Evolutionary conservation across 2,329 filamentous ascomycete species (phyloP).

Genomic region (Plectosphaerella cucumerina): DNA sequence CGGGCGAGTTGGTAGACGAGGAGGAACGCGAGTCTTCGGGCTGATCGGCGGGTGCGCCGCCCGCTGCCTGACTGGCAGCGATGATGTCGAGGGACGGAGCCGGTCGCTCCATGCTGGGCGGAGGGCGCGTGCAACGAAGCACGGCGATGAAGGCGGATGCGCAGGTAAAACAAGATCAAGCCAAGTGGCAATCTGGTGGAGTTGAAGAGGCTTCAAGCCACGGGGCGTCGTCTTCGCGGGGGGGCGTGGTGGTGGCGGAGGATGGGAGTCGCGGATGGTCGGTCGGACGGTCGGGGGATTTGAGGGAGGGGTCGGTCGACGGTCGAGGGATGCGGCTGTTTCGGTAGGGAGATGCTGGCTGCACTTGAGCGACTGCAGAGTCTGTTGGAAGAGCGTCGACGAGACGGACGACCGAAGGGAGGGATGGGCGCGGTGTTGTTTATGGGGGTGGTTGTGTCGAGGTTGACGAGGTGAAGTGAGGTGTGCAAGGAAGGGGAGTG

Average conservation of each 20-base stretch:
- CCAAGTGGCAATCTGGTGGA: too few species aligned
- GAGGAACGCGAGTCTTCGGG: constrained; percentile 51
- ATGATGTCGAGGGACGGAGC: constrained; percentile 22
- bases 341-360: too few species aligned
- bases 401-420: not conserved
- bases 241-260: too few species aligned
- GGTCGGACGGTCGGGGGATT: constrained; percentile 4
- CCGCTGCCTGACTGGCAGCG: constrained; percentile 15
- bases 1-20: constrained; percentile 71
- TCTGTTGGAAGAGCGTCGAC: not conserved
- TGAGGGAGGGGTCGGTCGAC: constrained; percentile 2
- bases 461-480: constrained; percentile 5
- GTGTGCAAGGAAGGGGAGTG: not conserved
- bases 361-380: too few species aligned
- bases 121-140: not conserved
- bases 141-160: too few species aligned
- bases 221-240: too few species aligned
- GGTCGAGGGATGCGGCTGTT: not conserved
- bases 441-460: not conserved
- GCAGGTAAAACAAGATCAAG: too few species aligned
- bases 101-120: constrained; percentile 17
- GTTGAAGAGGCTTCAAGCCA: too few species aligned
- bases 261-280: not conserved
- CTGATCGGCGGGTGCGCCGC: constrained; percentile 28
- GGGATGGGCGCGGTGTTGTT: not conserved